Evolutionary conservation across 2,329 filamentous ascomycete genomes (phyloP), one percentile per base, ranked within the genome.

Genomic region (Torrubiellomyces zombiae): DNA sequence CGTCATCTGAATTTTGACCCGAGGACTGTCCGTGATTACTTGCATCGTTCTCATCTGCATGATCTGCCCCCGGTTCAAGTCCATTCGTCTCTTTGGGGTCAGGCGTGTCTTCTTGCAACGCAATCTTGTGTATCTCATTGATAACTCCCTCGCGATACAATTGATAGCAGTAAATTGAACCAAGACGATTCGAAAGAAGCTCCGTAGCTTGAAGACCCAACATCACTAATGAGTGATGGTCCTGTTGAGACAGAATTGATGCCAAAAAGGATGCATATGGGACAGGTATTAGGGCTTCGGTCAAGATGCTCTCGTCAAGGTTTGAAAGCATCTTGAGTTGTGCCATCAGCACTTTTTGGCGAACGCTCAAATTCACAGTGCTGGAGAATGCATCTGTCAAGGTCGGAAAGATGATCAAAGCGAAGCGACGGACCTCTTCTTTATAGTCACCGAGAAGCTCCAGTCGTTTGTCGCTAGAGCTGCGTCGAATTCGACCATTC

Each of bases 321-420:
- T 94, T 93, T 9, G 83, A 93, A 7, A 98, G 65, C 82, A 98
- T 95, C 55, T 95, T 95, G 21, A 95, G 58, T 43, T 98, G 89
- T n/a, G 86, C 89, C 12, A 73, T 81, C 17, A 98, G 63, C 3
- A 98, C 89, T 52, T 93, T 94, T 45, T 95, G 82, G 13, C 91
- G 77, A 20, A 98, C 89, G 28, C 72, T 82, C 10, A 95, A 56
- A 43, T 98, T 98, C 34, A 98, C 86, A 1, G 89, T 98, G 50
- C 89, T 95, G 8, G 89, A 94, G 44, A 92, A 98, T 1, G 85
- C 86, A 47, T 98, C 85, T 16, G 89, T 95, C 33, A 98, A 58
- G 3, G 89, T 98, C 1, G 89, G 89, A 34, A 98, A 77, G 8
- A 98, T 62, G 30, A 98, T 89, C 35, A 92, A 67, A 2, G 85